Conservation (phyloP, 2,329 filamentous ascomycete genomes). For the Zymoseptoria pseudotritici region DNA sequence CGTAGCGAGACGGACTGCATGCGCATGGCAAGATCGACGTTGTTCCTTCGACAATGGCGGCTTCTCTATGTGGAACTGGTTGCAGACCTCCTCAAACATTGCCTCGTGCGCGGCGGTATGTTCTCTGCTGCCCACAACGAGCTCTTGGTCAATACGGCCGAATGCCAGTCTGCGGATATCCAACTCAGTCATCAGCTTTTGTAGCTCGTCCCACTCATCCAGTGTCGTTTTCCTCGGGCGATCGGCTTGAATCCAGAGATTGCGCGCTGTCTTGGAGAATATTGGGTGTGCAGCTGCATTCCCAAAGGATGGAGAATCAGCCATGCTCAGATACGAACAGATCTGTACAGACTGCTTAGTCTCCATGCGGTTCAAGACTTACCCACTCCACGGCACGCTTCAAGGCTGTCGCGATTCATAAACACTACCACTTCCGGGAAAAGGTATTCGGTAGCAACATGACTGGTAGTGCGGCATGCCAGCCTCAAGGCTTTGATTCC, state of each 20-base stretch:
- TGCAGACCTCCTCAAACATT: background rate
- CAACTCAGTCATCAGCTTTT: background rate
- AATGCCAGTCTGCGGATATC: background rate
- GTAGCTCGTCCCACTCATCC: background rate
- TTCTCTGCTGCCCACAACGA: background rate
- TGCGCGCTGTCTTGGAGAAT: background rate
- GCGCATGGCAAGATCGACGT: background rate
- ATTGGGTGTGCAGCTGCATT: background rate
- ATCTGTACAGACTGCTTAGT: background rate
- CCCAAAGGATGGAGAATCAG: background rate
- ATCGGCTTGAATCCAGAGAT: background rate
- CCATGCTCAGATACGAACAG: background rate
- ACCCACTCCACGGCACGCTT: background rate
- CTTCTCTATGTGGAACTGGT: background rate
- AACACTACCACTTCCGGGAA: background rate
- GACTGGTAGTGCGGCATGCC: background rate
- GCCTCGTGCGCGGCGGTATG: background rate
- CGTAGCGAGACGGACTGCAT: background rate
- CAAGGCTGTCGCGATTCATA: background rate
- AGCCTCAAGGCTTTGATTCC: background rate
- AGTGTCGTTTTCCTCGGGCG: background rate
- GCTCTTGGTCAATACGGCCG: background rate
- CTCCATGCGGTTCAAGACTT: background rate
- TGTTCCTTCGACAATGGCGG: background rate
- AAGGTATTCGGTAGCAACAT: background rate